Percentiles rank a stretch among this genome's conserved stretches.
Evolutionary conservation across 2,329 filamentous ascomycete species (phyloP).

Genomic region (Thermothelomyces thermophilus): DNA sequence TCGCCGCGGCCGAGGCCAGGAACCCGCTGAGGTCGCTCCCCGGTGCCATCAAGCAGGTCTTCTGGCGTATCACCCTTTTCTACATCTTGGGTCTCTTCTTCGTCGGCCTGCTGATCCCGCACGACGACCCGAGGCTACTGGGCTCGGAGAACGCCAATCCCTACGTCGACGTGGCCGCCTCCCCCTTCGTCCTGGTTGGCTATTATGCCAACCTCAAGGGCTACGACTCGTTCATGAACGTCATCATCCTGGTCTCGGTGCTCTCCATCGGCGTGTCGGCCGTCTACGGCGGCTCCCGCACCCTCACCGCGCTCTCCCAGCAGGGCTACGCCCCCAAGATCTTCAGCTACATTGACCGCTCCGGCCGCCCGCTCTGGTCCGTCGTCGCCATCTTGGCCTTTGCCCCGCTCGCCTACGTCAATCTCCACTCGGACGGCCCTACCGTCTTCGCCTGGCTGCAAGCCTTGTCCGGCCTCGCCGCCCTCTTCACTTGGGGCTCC

Average conservation of each 20-base stretch:
- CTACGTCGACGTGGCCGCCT: slow-evolving; percentile 37
- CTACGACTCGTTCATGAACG: slow-evolving; percentile 47
- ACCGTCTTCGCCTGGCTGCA: slow-evolving; percentile 59
- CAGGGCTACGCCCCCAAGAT: slow-evolving; percentile 49
- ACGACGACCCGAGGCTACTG: slow-evolving; percentile 39
- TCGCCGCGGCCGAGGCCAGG: slow-evolving; percentile 60
- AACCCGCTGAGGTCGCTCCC: slow-evolving; percentile 67
- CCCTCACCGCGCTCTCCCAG: slow-evolving; percentile 48
- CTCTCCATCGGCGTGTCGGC: slow-evolving; percentile 48
- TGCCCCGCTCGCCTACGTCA: slow-evolving; percentile 43
- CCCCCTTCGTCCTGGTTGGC: slow-evolving; percentile 46
- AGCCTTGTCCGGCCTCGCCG: slow-evolving; percentile 55
- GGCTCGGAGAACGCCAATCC: slow-evolving; percentile 32
- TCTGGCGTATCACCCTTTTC: slow-evolving; percentile 47
- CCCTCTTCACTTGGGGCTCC: slow-evolving; percentile 60
- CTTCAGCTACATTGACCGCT: slow-evolving; percentile 48
- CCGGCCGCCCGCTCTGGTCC: slow-evolving; percentile 44
- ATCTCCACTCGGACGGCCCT: slow-evolving; percentile 38
- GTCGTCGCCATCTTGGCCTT: slow-evolving; percentile 41
- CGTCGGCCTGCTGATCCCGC: slow-evolving; percentile 40
- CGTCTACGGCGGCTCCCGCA: slow-evolving; percentile 51
- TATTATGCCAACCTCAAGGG: slow-evolving; percentile 42
- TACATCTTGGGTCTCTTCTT: slow-evolving; percentile 45
- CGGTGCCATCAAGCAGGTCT: slow-evolving; percentile 70
- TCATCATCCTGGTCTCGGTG: slow-evolving; percentile 48